Evolutionary conservation across 768 basidiomycete species (phyloP).

Genomic region (Auricularia auricula-judae): DNA sequence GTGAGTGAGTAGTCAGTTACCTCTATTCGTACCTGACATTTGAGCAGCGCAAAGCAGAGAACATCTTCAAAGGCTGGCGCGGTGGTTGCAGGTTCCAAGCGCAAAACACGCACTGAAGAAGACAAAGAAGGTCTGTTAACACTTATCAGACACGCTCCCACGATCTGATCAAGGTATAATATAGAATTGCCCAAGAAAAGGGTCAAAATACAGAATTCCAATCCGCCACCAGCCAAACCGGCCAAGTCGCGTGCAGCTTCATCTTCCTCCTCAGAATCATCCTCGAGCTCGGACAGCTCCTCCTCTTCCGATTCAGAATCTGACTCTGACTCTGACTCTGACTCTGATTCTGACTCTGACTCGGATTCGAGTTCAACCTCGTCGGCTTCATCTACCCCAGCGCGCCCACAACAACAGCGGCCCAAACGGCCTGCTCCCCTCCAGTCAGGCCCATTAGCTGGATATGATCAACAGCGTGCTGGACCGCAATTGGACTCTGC

Average conservation of each 20-base stretch:
- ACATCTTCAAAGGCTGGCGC: too few relatives aligned
- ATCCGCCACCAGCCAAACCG: neutral
- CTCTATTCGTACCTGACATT: neutral
- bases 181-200: too few relatives aligned
- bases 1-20: neutral
- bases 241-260: neutral
- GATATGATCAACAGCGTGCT: neutral
- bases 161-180: too few relatives aligned
- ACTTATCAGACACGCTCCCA: too few relatives aligned
- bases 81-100: too few relatives aligned
- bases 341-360: conserved; percentile 11
- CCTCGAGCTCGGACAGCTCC: conserved; percentile 19
- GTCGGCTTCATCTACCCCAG: conserved; percentile 1
- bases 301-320: conserved; percentile 10
- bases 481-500: neutral
- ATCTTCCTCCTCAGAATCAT: conserved; percentile 18
- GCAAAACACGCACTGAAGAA: neutral
- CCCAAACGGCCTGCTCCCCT: conserved; percentile 10
- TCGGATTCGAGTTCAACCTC: neutral
- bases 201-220: neutral
- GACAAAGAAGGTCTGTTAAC: neutral
- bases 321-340: conserved; percentile 10
- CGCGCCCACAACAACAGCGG: conserved; percentile 11
- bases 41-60: too few relatives aligned
- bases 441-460: neutral